Base-by-base conservation (phyloP, 2,329 filamentous ascomycete genomes). In the Fusarium pininemorale region DNA sequence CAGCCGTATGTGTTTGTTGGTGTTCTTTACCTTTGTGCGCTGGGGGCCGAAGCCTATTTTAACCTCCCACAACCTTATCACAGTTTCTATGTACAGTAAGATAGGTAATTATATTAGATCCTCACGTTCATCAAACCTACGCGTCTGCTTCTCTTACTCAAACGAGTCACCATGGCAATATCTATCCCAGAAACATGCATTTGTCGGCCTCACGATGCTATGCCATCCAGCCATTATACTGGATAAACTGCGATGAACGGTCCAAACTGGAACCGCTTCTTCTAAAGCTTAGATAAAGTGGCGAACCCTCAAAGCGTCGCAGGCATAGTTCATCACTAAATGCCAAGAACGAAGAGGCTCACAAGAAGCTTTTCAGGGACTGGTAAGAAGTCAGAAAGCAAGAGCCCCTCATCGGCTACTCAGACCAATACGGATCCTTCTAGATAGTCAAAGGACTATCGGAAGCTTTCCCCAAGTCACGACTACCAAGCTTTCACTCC, bases 111-210 rank as follows among this genome's bases (percentile, higher is more conserved):
- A 18, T 6, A 22, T 38, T 8, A 20, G 8, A 26, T 37, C 3
- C 6, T 15, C 5, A 11, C 3, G 0, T 12, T 37, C 4, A 22
- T 22, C 9, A 26, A 20, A 53, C 24, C 5, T 12, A 3, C 4
- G 5, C 4, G 2, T 18, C 16, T 20, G 3, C 8, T 24, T 14
- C 5, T 20, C n/a, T 24, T 51, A 8, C n/a, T 32, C 48, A 24
- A 5, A 35, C 7, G 20, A 51, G 30, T 20, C 11, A 24, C 7
- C 10, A n/a, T 16, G 26, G 22, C 7, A 20, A 24, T n/a, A 54
- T 38, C 8, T 26, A 20, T 18, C 35, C 9, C 9, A 3, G 16
- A 28, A 22, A 22, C 4, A 12, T 28, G 24, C 6, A 18, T 20
- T 13, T 14, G n/a, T 30, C 16, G 12, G 16, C n/a, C 5, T 26